These are phyloP conservation scores for Chaetomiaceae sp. DNA, from an alignment of 2,329 filamentous ascomycete genomes.

Conservation along the genomic window DNA sequence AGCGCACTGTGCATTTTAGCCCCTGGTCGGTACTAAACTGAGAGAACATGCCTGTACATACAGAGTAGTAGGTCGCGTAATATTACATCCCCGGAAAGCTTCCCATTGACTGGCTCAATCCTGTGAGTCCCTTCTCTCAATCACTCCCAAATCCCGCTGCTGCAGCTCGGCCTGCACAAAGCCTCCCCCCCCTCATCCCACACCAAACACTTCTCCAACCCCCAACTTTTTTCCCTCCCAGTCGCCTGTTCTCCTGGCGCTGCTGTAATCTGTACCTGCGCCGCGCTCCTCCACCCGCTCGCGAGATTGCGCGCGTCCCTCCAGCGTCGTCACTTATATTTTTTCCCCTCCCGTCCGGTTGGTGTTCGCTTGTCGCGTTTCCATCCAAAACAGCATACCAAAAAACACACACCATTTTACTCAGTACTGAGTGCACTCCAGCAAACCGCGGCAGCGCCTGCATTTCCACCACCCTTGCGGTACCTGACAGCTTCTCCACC, in stretches of 20 bases:
- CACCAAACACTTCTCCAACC: slow-evolving; percentile 25
- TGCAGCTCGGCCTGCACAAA: slow-evolving; percentile 18
- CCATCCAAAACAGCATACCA: background rate
- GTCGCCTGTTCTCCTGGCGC: slow-evolving; percentile 18
- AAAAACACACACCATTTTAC: background rate
- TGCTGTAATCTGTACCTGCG: slow-evolving; percentile 21
- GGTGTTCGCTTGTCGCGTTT: slow-evolving; percentile 13
- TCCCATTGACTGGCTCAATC: slow-evolving; percentile 12
- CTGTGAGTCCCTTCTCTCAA: slow-evolving; percentile 1
- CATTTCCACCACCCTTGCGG: slow-evolving; percentile 4
- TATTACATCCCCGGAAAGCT: slow-evolving; percentile 1
- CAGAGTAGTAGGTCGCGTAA: no score
- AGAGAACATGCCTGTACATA: no score
- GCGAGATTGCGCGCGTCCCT: slow-evolving; percentile 21
- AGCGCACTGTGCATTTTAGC: no score
- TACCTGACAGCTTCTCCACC: slow-evolving; percentile 19
- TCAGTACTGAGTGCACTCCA: no score
- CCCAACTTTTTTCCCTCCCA: slow-evolving; percentile 24
- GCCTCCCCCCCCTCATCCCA: slow-evolving; percentile 18
- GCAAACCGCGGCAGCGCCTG: slow-evolving; percentile 1
- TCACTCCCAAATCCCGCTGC: slow-evolving; percentile 15
- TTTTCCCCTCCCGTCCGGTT: slow-evolving; percentile 12
- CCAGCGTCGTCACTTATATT: slow-evolving; percentile 19
- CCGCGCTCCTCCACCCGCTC: slow-evolving; percentile 22
- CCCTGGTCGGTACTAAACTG: no score